Percentiles rank a stretch among this genome's conserved stretches.
Evolutionary conservation across 2,329 filamentous ascomycete genomes (phyloP).

Genomic region (Pseudogymnoascus sp.): DNA sequence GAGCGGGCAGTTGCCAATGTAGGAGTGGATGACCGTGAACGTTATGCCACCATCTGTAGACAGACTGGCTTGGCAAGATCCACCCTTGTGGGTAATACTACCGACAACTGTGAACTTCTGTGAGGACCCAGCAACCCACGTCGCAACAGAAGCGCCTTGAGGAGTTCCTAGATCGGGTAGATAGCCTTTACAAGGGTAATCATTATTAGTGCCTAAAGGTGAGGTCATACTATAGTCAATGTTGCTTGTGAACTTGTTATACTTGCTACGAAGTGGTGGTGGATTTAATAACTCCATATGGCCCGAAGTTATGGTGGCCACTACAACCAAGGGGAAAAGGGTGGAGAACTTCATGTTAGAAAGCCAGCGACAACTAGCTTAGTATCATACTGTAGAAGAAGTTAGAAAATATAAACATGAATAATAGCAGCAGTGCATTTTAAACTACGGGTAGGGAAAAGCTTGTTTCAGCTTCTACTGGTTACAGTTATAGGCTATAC

Average conservation of each 20-base stretch:
- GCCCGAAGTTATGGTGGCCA: background rate
- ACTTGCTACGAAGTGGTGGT: slow-evolving; percentile 15
- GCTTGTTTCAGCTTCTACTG: background rate
- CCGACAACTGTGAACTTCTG: slow-evolving; percentile 47
- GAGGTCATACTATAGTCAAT: slow-evolving; percentile 17
- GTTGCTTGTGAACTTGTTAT: slow-evolving; percentile 13
- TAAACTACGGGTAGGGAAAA: background rate
- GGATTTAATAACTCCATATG: slow-evolving; percentile 22
- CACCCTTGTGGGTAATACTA: slow-evolving; percentile 44
- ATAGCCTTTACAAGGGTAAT: slow-evolving; percentile 23
- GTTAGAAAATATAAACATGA: background rate
- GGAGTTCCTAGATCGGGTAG: slow-evolving; percentile 18
- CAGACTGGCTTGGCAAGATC: slow-evolving; percentile 54
- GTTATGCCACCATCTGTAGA: slow-evolving; percentile 51
- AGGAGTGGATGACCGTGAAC: slow-evolving; percentile 56
- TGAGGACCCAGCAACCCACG: slow-evolving; percentile 43
- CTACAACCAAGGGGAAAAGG: background rate
- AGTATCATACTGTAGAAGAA: background rate
- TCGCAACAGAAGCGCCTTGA: slow-evolving; percentile 40
- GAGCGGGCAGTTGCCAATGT: slow-evolving; percentile 51
- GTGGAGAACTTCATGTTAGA: background rate
- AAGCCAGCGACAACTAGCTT: background rate
- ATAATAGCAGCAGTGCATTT: background rate
- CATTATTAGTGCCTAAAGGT: slow-evolving; percentile 11
- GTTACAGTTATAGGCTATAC: background rate